A percentile compares a stretch with the other conserved stretches of the same genome.
Conservation (phyloP, 208 protist species). For the Trichomonas tenax region DNA sequence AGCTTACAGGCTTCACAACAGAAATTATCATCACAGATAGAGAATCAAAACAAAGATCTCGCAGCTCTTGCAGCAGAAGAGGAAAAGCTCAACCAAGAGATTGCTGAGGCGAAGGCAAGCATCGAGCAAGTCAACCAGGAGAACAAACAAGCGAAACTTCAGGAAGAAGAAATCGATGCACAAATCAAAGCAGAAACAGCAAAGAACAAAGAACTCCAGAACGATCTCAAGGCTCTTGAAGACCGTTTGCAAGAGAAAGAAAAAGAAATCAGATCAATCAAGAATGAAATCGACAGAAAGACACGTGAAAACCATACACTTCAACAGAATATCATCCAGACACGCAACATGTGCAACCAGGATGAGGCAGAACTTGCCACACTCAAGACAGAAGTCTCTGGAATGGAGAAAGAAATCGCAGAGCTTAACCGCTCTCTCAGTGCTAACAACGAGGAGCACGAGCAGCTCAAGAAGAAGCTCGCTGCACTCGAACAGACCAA, state of each 20-base stretch:
- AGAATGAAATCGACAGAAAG: conserved; percentile 1
- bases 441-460: background rate
- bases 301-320: background rate
- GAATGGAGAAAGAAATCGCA: conserved; percentile 14
- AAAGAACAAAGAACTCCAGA: conserved; percentile 14
- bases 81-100: background rate
- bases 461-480: background rate
- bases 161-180: conserved; percentile 18
- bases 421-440: background rate
- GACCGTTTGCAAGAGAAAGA: conserved; percentile 1
- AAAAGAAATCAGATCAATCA: conserved; percentile 1
- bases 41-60: conserved; percentile 13
- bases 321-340: conserved; percentile 15
- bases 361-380: background rate
- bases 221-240: background rate
- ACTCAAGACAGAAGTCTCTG: background rate
- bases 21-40: background rate
- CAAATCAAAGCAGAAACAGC: background rate
- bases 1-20: background rate
- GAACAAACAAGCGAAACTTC: background rate
- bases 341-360: background rate
- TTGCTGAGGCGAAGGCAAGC: background rate
- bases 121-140: background rate
- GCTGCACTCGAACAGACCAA: background rate
- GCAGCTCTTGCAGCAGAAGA: background rate